Conservation (phyloP, 2,329 filamentous ascomycete species). For the Didymella lethalis region DNA sequence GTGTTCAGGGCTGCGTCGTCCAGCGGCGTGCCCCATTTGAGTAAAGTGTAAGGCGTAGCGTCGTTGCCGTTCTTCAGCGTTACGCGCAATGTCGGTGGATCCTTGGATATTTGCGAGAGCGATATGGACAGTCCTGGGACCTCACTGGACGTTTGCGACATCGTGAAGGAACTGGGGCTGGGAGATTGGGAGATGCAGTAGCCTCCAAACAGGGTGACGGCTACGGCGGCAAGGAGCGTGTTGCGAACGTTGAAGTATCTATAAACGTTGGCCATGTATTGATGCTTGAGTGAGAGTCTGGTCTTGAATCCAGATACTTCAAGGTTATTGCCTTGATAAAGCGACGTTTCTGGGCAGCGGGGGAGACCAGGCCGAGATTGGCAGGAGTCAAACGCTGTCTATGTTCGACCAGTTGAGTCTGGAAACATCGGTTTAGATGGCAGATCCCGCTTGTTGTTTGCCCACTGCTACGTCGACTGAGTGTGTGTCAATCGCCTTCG, state of each 20-base stretch:
- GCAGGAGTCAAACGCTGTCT: conserved; percentile 21
- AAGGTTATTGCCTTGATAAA: conserved; percentile 15
- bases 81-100: conserved; percentile 46
- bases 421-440: not conserved
- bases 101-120: conserved; percentile 40
- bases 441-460: not conserved
- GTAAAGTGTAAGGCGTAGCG: conserved; percentile 45
- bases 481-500: not conserved
- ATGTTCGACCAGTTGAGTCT: not conserved
- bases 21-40: conserved; percentile 54
- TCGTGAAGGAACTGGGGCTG: conserved; percentile 30
- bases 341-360: conserved; percentile 26
- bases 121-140: conserved; percentile 42
- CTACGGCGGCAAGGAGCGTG: conserved; percentile 36
- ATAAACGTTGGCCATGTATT: conserved; percentile 23
- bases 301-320: not conserved
- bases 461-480: not conserved
- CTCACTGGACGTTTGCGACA: conserved; percentile 30
- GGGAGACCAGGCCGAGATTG: conserved; percentile 27
- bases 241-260: conserved; percentile 40
- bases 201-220: conserved; percentile 37
- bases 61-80: conserved; percentile 49
- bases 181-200: conserved; percentile 41
- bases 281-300: not conserved
- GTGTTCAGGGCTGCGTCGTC: conserved; percentile 50